Percentiles rank a stretch among this genome's conserved stretches.
These are phyloP conservation scores for Cercophora sp. DNA, from an alignment of 495 filamentous ascomycete species.

Conservation along the genomic window DNA sequence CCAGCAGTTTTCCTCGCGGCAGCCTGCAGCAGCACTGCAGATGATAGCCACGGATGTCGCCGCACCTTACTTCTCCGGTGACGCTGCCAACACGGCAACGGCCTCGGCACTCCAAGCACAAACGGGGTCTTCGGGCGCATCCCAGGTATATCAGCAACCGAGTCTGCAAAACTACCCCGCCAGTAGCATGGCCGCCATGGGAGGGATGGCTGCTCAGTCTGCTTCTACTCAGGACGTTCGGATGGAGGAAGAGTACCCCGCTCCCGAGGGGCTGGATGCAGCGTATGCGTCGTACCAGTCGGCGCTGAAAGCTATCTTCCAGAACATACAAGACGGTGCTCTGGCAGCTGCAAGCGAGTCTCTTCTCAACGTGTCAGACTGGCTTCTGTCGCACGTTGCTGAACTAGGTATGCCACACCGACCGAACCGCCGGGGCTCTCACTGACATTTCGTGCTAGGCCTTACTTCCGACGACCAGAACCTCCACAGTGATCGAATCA, in stretches of 20 bases:
- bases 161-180: slow-evolving; percentile 43
- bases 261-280: slow-evolving; percentile 47
- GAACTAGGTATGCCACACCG: slow-evolving; percentile 66
- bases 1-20: slow-evolving; percentile 75
- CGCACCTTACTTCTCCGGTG: slow-evolving; percentile 75
- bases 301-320: slow-evolving; percentile 68
- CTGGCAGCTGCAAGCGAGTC: slow-evolving; percentile 69
- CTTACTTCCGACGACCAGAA: slow-evolving; percentile 65
- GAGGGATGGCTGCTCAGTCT: slow-evolving; percentile 38
- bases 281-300: slow-evolving; percentile 73
- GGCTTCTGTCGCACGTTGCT: slow-evolving; percentile 76
- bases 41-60: slow-evolving; percentile 63
- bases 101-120: slow-evolving; percentile 43
- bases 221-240: slow-evolving; percentile 39
- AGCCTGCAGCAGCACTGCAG: slow-evolving; percentile 76
- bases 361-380: slow-evolving; percentile 75
- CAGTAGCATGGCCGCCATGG: slow-evolving; percentile 36
- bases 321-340: slow-evolving; percentile 66
- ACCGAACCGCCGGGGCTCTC: background rate
- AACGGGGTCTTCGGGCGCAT: slow-evolving; percentile 34
- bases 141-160: slow-evolving; percentile 50
- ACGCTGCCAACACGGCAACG: slow-evolving; percentile 61
- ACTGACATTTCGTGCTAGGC: slow-evolving; percentile 23
- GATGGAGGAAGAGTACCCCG: slow-evolving; percentile 38
- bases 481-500: slow-evolving; percentile 65